A percentile compares a stretch with the other conserved stretches of the same genome.
Conservation (phyloP, 129 eudicot species). For the Rutidosis leptorrhynchoides region DNA sequence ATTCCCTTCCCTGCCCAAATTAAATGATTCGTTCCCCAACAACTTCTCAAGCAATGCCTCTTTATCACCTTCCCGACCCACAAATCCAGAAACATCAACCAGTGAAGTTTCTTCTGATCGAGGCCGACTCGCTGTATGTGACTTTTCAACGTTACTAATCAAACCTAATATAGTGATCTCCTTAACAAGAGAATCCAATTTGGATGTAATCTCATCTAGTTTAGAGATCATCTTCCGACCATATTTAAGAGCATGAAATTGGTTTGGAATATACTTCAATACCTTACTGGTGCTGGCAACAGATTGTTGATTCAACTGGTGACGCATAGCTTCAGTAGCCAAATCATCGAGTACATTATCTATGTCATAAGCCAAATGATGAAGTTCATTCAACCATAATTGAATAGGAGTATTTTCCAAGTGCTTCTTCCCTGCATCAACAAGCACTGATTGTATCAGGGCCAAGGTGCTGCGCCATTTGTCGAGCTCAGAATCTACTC, state of each 20-base stretch:
- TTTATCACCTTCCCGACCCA: constrained; percentile 12
- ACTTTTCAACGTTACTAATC: not conserved
- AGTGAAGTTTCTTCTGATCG: constrained; percentile 1
- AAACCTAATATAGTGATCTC: not conserved
- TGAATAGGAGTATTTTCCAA: constrained; percentile 5
- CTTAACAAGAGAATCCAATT: not conserved
- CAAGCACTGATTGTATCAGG: constrained; percentile 32
- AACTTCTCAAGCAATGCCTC: not conserved
- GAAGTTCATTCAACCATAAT: constrained; percentile 35
- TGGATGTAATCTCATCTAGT: not conserved
- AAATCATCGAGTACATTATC: constrained; percentile 42
- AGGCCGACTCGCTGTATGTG: not conserved
- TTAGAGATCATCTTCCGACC: constrained; percentile 5
- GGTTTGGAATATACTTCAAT: not conserved
- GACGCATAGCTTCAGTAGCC: constrained; percentile 30
- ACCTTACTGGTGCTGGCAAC: not conserved
- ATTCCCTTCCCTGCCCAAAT: no score
- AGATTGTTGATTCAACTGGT: not conserved
- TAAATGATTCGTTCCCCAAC: not conserved
- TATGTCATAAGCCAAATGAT: constrained; percentile 35
- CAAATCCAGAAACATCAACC: not conserved
- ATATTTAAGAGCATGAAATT: constrained; percentile 7
- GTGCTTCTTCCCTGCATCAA: constrained; percentile 44
- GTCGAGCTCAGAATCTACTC: constrained; percentile 17
- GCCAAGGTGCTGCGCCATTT: constrained; percentile 9